Percentiles rank a stretch among this genome's conserved stretches.
These are phyloP conservation scores for Tulasnella sp. DNA, from an alignment of 768 basidiomycete genomes.

Conservation along the genomic window DNA sequence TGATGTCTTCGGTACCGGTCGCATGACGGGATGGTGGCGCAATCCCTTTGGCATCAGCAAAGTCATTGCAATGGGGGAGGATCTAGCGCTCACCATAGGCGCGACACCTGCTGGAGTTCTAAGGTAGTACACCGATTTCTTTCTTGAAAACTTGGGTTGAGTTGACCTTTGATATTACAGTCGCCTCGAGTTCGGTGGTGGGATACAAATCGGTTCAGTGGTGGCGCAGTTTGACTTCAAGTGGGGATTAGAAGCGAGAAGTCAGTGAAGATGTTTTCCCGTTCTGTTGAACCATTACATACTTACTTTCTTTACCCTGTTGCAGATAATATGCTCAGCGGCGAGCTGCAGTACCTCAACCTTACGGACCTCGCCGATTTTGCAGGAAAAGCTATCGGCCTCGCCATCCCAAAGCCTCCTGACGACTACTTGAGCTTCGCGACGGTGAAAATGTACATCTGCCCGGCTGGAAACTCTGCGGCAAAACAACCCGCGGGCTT, in stretches of 20 bases:
- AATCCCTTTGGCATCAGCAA: not conserved
- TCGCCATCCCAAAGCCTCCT: not conserved
- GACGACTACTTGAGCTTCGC: not conserved
- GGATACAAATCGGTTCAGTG: not conserved
- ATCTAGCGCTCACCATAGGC: not conserved
- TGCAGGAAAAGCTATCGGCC: not conserved
- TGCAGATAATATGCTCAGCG: not conserved
- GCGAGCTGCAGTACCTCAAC: not conserved
- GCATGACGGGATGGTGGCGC: not conserved
- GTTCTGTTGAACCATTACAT: no score
- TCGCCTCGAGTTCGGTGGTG: not conserved
- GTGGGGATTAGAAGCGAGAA: not conserved
- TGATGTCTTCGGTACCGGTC: not conserved
- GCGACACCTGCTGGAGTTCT: not conserved
- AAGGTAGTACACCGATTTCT: not conserved
- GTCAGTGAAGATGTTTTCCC: not conserved
- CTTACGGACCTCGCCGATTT: not conserved
- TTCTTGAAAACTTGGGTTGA: no score
- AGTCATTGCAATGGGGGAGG: not conserved
- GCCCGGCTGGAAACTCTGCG: not conserved
- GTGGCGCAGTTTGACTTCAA: not conserved
- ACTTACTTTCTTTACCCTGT: not conserved
- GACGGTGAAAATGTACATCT: not conserved
- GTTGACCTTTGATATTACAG: no score
- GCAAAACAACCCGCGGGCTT: not conserved